Percentiles rank a stretch among this genome's conserved stretches.
phyloP scores from a whole-genome alignment of 495 filamentous ascomycete species.

The Glarea lozoyensis region DNA sequence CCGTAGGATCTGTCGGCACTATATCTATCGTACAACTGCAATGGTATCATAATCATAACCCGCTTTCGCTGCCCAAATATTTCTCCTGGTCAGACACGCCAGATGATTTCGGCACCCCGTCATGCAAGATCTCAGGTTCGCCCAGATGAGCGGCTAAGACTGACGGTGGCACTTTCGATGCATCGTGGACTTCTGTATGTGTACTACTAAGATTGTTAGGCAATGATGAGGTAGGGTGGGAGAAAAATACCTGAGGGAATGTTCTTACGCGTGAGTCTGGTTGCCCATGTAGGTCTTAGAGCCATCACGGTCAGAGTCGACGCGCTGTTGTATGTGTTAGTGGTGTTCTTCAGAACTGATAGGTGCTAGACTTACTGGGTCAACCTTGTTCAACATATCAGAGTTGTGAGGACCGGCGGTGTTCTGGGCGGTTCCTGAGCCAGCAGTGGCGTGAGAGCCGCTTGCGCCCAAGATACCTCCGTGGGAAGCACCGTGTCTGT shows the following conservation, averaged over 20 bases:
- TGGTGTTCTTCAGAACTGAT: background rate
- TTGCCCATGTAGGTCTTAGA: constrained; percentile 19
- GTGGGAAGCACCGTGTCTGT: constrained; percentile 17
- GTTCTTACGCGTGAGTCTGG: constrained; percentile 16
- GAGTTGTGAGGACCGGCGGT: constrained; percentile 33
- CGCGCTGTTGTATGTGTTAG: constrained; percentile 24
- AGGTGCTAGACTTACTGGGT: background rate
- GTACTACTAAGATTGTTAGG: background rate
- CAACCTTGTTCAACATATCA: constrained; percentile 24
- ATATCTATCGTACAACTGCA: too few relatives aligned
- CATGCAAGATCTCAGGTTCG: constrained; percentile 30
- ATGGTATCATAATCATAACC: too few relatives aligned
- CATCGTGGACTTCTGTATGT: constrained; percentile 17
- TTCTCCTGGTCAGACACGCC: constrained; percentile 31
- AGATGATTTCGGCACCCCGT: constrained; percentile 26
- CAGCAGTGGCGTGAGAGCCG: constrained; percentile 19
- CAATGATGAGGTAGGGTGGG: background rate
- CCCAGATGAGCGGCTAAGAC: constrained; percentile 29
- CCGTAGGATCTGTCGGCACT: too few relatives aligned
- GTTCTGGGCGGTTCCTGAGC: constrained; percentile 24
- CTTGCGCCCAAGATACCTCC: constrained; percentile 13
- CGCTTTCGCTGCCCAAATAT: constrained; percentile 15
- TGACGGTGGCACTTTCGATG: constrained; percentile 38
- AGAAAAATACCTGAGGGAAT: background rate
- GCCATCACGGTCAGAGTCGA: constrained; percentile 19